Evolutionary conservation across 1,139 yeast species (phyloP).

Genomic region (Hemisphaericaspora subhashii): DNA sequence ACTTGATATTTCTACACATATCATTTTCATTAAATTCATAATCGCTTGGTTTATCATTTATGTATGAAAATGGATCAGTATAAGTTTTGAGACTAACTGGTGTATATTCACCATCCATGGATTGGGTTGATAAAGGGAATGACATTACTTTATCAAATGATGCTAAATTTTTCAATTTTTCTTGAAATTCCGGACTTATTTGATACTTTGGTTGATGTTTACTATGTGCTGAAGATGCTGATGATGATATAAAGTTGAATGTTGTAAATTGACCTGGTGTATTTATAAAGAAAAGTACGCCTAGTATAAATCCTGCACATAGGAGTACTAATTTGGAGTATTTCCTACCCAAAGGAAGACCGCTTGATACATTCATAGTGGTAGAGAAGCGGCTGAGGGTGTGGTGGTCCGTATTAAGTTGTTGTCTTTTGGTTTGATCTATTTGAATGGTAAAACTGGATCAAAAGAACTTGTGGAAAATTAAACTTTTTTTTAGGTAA

Average conservation of each 20-base stretch:
- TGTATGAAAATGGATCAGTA: slow-evolving; percentile 20
- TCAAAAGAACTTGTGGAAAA: too few species aligned
- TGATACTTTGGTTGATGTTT: background rate
- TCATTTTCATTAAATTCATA: slow-evolving; percentile 15
- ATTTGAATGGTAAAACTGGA: too few species aligned
- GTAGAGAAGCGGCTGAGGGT: too few species aligned
- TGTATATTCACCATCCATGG: slow-evolving; percentile 4
- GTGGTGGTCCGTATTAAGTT: too few species aligned
- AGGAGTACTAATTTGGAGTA: background rate
- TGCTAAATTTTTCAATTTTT: slow-evolving; percentile 4
- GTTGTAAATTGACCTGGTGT: background rate
- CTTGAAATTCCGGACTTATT: background rate
- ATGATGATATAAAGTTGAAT: background rate
- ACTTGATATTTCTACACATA: slow-evolving; percentile 18
- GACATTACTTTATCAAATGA: slow-evolving; percentile 7
- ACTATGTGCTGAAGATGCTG: background rate
- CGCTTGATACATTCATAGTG: background rate
- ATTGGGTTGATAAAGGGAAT: slow-evolving; percentile 14
- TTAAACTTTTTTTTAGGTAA: too few species aligned
- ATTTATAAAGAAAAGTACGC: background rate
- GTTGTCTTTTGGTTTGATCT: background rate
- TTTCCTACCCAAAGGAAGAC: background rate
- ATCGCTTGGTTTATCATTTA: slow-evolving; percentile 13
- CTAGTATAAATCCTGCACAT: background rate
- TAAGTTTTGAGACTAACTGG: slow-evolving; percentile 16